Percentiles rank a stretch among this genome's conserved stretches.
phyloP scores from a whole-genome alignment of 1,284 basidiomycete genomes.

The Volvariella volvacea region DNA sequence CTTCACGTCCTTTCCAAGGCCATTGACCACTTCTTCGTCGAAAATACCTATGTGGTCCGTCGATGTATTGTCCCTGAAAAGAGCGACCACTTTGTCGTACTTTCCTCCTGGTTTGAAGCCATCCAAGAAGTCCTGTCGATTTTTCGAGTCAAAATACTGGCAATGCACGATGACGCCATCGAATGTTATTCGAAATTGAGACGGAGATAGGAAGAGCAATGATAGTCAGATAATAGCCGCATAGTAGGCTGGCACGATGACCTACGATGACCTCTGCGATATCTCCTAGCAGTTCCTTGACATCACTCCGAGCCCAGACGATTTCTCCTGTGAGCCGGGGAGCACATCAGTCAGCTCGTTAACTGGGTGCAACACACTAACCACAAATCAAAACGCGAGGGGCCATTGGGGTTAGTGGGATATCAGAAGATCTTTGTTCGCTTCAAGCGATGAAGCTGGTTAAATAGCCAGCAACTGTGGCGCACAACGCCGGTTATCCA shows the following conservation, averaged over 20 bases:
- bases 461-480: too few relatives aligned
- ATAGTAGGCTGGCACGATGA: constrained; percentile 11
- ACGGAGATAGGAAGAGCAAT: neutral
- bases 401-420: constrained; percentile 1
- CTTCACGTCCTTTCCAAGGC: constrained; percentile 61
- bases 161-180: neutral
- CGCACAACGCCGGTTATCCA: too few relatives aligned
- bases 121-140: constrained; percentile 63
- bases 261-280: constrained; percentile 75
- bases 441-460: too few relatives aligned
- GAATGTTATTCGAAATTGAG: too few relatives aligned
- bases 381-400: constrained; percentile 8
- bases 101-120: constrained; percentile 61
- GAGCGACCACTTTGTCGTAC: constrained; percentile 69
- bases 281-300: constrained; percentile 54
- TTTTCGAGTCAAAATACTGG: constrained; percentile 62
- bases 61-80: constrained; percentile 75
- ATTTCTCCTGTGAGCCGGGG: constrained; percentile 46
- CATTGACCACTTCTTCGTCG: constrained; percentile 70
- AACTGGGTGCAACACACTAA: neutral
- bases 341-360: neutral
- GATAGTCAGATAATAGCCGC: neutral
- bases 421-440: too few relatives aligned
- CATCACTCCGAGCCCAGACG: constrained; percentile 77
- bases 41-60: constrained; percentile 68